Evolutionary conservation across 768 basidiomycete genomes (phyloP), one percentile per base, ranked within the genome.

Genomic region (Lenzites betulinus): DNA sequence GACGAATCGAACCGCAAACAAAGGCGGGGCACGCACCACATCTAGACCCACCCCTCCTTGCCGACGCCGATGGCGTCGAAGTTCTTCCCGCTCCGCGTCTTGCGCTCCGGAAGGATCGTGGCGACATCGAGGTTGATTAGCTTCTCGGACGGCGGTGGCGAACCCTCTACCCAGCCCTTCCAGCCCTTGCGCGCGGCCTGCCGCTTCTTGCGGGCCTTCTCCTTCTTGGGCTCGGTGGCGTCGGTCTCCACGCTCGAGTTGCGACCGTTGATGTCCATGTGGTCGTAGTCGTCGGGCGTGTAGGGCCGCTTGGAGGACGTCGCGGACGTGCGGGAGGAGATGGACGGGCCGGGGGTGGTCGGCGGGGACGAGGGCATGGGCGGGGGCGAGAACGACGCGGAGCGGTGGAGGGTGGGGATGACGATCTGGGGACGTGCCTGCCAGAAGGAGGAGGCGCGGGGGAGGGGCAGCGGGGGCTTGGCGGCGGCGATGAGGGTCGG

Each of bases 81-180:
- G 73, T 83, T 88, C 76, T 90, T 92, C 51, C 91, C 91, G 65
- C 90, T 92, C 59, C 91, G 78, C n/a, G 89, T 89, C 61, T 87
- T 82, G 60, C 91, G 77, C 75, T 92, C 90, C 61, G 83, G 84
- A 11, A 92, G 79, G 7, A 88, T 75, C 26, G 86, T 83, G 1
- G 86, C 88, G 35, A 81, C 79, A 71, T 93, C 91, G 62, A 92
- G 80, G 68, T 92, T 92, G 74, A 92, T 92, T 52, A 92, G 77
- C 72, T 91, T 92, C 67, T 86, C 82, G 16, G 89, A 90, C 22
- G 91, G 88, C 53, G 85, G 84, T 3, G 89, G 89, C 22, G 90
- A 91, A 65, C 90, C 90, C 77, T 92, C 91, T 22, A 93, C 88
- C 91, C 91, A 93, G 39, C 91, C 91, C 77, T 93, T 93, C 91